These are phyloP conservation scores for Pythium brachiatum DNA, from an alignment of 352 stramenopile species.

Conservation along the genomic window DNA sequence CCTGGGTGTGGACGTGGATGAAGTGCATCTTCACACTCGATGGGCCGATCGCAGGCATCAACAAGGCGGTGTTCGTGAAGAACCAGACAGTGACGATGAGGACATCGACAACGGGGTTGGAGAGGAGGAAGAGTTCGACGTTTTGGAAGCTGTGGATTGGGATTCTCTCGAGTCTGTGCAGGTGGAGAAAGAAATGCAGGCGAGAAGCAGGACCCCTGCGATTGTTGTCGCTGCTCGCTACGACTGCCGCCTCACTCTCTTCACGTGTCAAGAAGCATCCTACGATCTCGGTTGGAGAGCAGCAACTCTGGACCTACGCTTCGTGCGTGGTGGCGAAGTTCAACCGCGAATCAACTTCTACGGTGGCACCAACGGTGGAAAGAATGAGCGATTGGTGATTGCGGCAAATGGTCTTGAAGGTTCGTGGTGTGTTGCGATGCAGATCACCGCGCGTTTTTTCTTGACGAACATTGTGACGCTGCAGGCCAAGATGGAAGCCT, in stretches of 20 bases:
- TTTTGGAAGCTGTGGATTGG: conserved; percentile 61
- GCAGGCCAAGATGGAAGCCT: not conserved
- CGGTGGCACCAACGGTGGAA: conserved; percentile 27
- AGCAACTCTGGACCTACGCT: not conserved
- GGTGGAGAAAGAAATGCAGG: not conserved
- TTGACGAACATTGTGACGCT: not conserved
- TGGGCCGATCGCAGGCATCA: not conserved
- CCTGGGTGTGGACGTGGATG: conserved; percentile 30
- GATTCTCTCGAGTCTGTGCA: conserved; percentile 32
- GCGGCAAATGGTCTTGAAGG: conserved; percentile 10
- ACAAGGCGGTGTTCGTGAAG: conserved; percentile 4
- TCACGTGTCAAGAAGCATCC: conserved; percentile 3
- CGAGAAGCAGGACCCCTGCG: not conserved
- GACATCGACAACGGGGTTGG: conserved; percentile 23
- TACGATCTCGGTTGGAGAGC: not conserved
- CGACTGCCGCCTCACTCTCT: conserved; percentile 4
- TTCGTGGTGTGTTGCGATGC: not conserved
- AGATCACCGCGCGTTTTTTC: not conserved
- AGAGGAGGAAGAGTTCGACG: conserved; percentile 29
- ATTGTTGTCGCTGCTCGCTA: not conserved
- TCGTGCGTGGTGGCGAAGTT: conserved; percentile 5
- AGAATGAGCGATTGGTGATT: conserved; percentile 34
- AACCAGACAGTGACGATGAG: conserved; percentile 5
- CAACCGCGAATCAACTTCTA: conserved; percentile 37
- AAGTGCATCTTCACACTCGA: conserved; percentile 43